These are phyloP conservation scores for Cyclotella baltica DNA, from an alignment of 108 stramenopile species.

Conservation along the genomic window DNA sequence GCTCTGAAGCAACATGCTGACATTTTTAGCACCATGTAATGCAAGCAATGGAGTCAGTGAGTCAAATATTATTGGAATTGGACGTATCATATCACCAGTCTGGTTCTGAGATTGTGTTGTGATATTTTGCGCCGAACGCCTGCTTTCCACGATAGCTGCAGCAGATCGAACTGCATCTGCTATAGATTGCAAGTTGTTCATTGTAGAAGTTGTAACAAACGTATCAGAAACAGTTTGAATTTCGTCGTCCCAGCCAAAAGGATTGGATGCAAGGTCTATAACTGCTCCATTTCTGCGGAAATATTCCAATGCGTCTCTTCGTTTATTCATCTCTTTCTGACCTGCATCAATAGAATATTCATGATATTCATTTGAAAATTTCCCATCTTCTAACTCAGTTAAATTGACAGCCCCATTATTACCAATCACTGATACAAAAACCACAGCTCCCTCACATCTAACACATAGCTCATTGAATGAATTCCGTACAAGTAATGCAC, in stretches of 20 bases:
- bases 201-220: slow-evolving; percentile 19
- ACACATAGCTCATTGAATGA: slow-evolving; percentile 35
- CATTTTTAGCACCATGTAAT: slow-evolving; percentile 39
- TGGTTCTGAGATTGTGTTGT: neutral
- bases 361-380: neutral
- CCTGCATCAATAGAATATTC: neutral
- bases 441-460: slow-evolving; percentile 39
- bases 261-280: slow-evolving; percentile 37
- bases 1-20: slow-evolving; percentile 31
- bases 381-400: neutral
- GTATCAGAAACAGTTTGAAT: neutral
- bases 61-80: slow-evolving; percentile 48
- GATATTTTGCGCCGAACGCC: neutral
- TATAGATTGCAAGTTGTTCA: slow-evolving; percentile 35
- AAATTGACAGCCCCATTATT: slow-evolving; percentile 14
- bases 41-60: slow-evolving; percentile 34
- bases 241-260: slow-evolving; percentile 47
- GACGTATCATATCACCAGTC: slow-evolving; percentile 1
- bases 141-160: slow-evolving; percentile 14
- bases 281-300: slow-evolving; percentile 33
- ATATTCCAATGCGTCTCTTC: slow-evolving; percentile 1
- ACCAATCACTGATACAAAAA: slow-evolving; percentile 37
- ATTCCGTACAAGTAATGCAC: slow-evolving; percentile 30
- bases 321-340: neutral
- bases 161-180: slow-evolving; percentile 30